Base-by-base conservation (phyloP, 768 basidiomycete genomes). In the Kwoniella bestiolae region DNA sequence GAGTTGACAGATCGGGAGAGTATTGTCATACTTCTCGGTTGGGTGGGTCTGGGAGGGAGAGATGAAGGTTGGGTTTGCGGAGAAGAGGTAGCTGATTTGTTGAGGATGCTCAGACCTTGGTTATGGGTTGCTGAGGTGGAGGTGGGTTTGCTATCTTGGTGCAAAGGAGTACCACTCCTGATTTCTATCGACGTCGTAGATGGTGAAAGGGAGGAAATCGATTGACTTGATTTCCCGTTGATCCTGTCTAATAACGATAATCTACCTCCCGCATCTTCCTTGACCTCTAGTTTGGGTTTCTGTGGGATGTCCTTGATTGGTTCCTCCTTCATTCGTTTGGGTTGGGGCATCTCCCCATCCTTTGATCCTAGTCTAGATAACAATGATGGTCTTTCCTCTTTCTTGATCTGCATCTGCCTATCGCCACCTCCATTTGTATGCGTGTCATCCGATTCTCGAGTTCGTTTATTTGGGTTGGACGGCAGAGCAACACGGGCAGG, bases 291-390 rank as follows among this genome's bases (percentile, higher is more conserved):
- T 12, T 21, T 28, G 26, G 57, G 14, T 9, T 23, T 28, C 26
- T 26, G 35, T 21, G 18, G n/a, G 14, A 35, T 16, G 3, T 28
- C 16, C 26, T 7, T 16, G 6, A 23, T 12, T 28, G 28, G 8
- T 12, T 41, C 60, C 25, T 62, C 60, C 21, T 62, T 62, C 4
- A 29, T 35, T 53, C 51, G 11, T 28, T 63, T 63, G 9, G 52
- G 18, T 34, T 8, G 14, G 3, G 51, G 61, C 14, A 32, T 26
- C 21, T 55, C 61, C n/a, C 23, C 51, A 38, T 47, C 61, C 29
- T 44, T 32, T 4, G 52, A 52, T 16, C 28, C 46, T n/a, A 65
- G 47, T 44, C 63, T 65, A 23, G 63, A 65, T 11, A 65, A 35
- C 21, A 65, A 21, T 8, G 63, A 65, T 16, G 56, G 63, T 41